These are phyloP conservation scores for Agaricus blazei DNA, from an alignment of 768 basidiomycete species.

Conservation along the genomic window DNA sequence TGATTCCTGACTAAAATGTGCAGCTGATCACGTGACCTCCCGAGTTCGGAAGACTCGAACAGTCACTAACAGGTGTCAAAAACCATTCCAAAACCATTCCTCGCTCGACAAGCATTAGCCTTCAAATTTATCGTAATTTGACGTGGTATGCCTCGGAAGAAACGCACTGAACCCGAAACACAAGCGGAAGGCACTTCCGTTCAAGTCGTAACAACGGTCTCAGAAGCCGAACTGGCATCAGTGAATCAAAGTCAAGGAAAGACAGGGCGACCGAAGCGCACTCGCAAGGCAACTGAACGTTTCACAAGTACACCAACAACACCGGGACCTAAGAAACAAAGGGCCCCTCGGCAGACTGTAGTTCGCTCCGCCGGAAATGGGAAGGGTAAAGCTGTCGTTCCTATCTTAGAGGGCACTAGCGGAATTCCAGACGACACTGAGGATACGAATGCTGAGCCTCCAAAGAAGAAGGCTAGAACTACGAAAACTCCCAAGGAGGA, in stretches of 20 bases:
- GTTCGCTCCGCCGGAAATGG: neutral
- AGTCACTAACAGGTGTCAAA: too few relatives aligned
- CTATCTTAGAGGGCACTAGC: neutral
- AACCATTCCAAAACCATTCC: too few relatives aligned
- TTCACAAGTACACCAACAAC: neutral
- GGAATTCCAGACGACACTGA: neutral
- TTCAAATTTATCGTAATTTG: too few relatives aligned
- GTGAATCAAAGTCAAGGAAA: neutral
- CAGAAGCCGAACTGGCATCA: neutral
- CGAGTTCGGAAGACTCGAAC: too few relatives aligned
- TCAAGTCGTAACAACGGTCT: neutral
- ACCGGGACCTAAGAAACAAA: neutral
- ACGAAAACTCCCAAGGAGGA: constrained; percentile 24
- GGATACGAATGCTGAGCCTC: constrained; percentile 12
- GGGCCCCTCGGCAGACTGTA: neutral
- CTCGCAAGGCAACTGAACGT: neutral
- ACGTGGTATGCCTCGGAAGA: too few relatives aligned
- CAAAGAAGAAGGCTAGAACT: constrained; percentile 16
- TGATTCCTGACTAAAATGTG: too few relatives aligned
- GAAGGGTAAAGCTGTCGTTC: neutral
- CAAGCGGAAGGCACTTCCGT: neutral
- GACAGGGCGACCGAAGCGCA: neutral
- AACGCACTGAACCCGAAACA: too few relatives aligned
- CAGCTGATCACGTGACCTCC: too few relatives aligned
- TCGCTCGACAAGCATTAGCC: too few relatives aligned